These are phyloP conservation scores for Candida silvicultrix DNA, from an alignment of 805 yeast genomes.

Conservation along the genomic window DNA sequence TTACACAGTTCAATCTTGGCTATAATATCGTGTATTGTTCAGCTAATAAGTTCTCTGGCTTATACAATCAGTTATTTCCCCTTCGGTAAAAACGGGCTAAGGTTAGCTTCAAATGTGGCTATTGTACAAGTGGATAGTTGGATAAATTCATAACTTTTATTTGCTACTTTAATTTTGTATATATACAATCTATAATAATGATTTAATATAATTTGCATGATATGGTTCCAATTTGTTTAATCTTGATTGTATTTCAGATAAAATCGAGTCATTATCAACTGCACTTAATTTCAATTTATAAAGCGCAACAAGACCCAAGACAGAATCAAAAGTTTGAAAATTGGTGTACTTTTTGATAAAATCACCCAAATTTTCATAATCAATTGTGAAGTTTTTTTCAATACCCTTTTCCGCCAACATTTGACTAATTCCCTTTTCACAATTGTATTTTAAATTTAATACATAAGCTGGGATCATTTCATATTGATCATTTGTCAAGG, in stretches of 20 bases:
- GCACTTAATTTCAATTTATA: constrained; percentile 10
- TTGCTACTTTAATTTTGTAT: background rate
- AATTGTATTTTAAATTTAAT: constrained; percentile 15
- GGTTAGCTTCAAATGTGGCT: constrained; percentile 12
- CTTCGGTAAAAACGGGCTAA: constrained; percentile 12
- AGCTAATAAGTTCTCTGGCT: constrained; percentile 7
- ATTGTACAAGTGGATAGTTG: constrained; percentile 12
- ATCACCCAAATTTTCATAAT: constrained; percentile 8
- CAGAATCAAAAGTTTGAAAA: constrained; percentile 5
- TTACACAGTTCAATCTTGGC: constrained; percentile 8
- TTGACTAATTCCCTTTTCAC: constrained; percentile 16
- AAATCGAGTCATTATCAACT: constrained; percentile 27
- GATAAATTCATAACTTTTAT: constrained; percentile 6
- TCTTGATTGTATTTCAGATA: background rate
- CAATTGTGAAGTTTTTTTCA: constrained; percentile 17
- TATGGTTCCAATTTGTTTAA: background rate
- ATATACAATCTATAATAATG: background rate
- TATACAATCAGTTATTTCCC: constrained; percentile 17
- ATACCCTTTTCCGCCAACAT: constrained; percentile 19
- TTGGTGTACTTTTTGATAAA: constrained; percentile 11
- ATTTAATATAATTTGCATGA: background rate
- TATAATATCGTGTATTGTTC: constrained; percentile 6
- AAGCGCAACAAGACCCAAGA: constrained; percentile 11
- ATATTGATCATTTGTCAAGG: constrained; percentile 13
- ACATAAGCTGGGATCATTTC: constrained; percentile 13